Conservation (phyloP, 805 yeast species). For the Cyberlindnera xishuangbannaensis region DNA sequence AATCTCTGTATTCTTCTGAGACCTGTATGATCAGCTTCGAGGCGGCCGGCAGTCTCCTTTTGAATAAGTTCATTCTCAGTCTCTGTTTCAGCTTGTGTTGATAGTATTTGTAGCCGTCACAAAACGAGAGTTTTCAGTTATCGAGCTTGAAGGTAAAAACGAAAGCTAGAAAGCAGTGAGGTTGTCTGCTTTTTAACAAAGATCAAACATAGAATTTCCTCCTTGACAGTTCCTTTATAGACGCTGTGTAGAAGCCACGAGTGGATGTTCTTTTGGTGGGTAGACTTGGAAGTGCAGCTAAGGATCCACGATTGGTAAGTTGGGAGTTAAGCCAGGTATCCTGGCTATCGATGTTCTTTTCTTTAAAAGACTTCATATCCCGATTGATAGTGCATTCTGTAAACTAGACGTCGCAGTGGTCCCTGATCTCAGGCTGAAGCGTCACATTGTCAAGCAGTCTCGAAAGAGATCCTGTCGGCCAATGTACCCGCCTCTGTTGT, state of each 20-base stretch:
- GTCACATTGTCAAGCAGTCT: conserved; percentile 2
- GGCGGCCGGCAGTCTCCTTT: conserved; percentile 25
- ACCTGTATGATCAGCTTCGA: conserved; percentile 25
- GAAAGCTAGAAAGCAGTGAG: too few relatives aligned
- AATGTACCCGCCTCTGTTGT: too few relatives aligned
- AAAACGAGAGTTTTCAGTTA: conserved; percentile 25
- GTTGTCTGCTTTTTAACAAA: too few relatives aligned
- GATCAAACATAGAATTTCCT: too few relatives aligned
- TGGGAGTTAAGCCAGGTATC: too few relatives aligned
- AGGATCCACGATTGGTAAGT: too few relatives aligned
- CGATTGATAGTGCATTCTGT: conserved; percentile 20
- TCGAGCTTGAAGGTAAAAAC: conserved; percentile 22
- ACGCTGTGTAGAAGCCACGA: conserved; percentile 27
- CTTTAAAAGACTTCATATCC: conserved; percentile 5
- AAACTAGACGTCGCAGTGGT: conserved; percentile 15
- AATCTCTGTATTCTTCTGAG: conserved; percentile 22
- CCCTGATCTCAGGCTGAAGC: conserved; percentile 12
- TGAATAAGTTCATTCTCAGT: conserved; percentile 31
- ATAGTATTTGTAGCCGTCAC: conserved; percentile 36
- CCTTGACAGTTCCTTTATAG: conserved; percentile 30
- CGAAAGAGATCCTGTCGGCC: too few relatives aligned
- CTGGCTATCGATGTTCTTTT: conserved; percentile 35
- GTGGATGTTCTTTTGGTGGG: conserved; percentile 9
- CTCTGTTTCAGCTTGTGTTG: conserved; percentile 40
- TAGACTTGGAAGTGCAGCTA: neutral